Base-by-base conservation (phyloP, 139 green algal species). In the Asterochloris sp. region DNA sequence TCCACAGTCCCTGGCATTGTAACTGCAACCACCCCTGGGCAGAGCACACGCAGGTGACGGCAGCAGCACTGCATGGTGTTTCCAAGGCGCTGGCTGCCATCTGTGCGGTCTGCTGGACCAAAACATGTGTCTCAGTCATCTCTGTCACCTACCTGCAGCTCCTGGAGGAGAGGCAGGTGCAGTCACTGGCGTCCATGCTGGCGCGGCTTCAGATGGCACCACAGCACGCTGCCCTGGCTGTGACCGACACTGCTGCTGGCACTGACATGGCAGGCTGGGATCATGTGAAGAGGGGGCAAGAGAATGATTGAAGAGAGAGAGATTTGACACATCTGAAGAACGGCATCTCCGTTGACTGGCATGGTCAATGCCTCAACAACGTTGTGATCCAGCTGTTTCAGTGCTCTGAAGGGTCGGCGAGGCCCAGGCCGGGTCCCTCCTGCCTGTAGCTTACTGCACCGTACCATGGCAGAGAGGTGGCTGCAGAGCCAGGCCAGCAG, bases 1-100 rank as follows among this genome's bases (percentile, higher is more conserved):
- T 96, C 71, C 62, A 90, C 69, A 88, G 76, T 27, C 91, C 92
- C 11, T 96, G 91, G 90, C 92, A 95, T 0, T 96, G 93, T 86
- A 96, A 96, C 80, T 96, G 93, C 84, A 83, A 94, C 67, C 91
- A 95, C 60, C 83, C 89, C 12, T 96, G 92, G 93, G 78, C 78
- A 0, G 74, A 89, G 2, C 91, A 95, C 82, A 74, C 83, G 63
- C 91, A 94, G 68, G 29, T 87, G 24, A 27, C 0, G 27, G 16
- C 27, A 11, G 62, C 0, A 38, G 14, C 14, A 24, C 64, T 69
- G 19, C 21, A 71, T 71, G 17, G 66, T 21, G 19, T 26, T 71
- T 21, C 17, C 19, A 21, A 71, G 17, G 17, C 21, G 66, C 66
- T 71, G 66, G 21, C 66, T 26, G 66, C 21, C 21, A 26, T 26